These are phyloP conservation scores for Penicillium roqueforti DNA, from an alignment of 495 filamentous ascomycete species.

Conservation along the genomic window DNA sequence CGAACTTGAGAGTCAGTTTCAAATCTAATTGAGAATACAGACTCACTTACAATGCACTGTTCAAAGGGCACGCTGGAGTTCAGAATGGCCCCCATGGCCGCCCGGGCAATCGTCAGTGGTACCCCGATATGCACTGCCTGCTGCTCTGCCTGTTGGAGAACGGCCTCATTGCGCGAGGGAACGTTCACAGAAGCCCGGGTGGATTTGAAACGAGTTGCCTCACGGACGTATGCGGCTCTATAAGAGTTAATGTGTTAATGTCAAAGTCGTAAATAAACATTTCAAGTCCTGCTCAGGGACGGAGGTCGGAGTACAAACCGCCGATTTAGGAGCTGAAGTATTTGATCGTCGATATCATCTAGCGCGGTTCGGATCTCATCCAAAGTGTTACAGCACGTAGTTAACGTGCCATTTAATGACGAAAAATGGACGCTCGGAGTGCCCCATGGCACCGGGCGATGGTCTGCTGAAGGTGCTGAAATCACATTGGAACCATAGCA, in stretches of 20 bases:
- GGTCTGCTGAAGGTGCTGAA: conserved; percentile 1
- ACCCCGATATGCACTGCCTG: conserved; percentile 5
- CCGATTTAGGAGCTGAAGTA: background rate
- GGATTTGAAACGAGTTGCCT: conserved; percentile 10
- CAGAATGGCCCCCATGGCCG: conserved; percentile 4
- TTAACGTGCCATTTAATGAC: background rate
- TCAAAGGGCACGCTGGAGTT: conserved; percentile 8
- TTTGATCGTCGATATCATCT: background rate
- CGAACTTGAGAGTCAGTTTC: background rate
- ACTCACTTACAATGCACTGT: conserved; percentile 5
- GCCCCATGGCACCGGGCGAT: conserved; percentile 3
- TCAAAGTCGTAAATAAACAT: background rate
- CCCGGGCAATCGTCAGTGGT: conserved; percentile 9
- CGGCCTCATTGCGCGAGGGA: conserved; percentile 4
- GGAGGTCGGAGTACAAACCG: background rate
- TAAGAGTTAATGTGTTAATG: background rate
- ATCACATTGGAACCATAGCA: conserved; percentile 2
- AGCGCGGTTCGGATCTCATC: conserved; percentile 3
- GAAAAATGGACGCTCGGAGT: conserved; percentile 9
- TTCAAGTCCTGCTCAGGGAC: background rate
- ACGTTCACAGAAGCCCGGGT: conserved; percentile 5
- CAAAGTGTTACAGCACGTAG: conserved; percentile 3
- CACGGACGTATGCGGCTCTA: conserved; percentile 8
- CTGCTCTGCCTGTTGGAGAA: conserved; percentile 4
- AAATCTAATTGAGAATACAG: background rate